Evolutionary conservation across 176 grass and related monocot genomes (phyloP).

Genomic region (Avena insularis): DNA sequence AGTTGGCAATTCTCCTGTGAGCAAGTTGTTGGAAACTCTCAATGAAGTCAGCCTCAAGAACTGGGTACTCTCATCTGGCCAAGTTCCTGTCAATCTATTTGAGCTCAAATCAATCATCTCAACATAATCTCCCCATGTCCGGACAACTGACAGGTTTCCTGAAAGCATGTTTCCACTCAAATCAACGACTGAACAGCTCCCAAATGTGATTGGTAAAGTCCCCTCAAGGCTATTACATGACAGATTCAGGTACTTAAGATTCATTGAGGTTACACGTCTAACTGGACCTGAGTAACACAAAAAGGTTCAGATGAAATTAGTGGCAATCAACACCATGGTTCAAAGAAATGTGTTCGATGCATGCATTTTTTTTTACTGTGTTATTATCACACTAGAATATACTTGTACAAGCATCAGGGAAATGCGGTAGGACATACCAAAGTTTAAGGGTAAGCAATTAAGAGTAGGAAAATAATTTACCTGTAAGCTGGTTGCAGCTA

Average conservation of each 20-base stretch:
- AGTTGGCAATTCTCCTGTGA: constrained; percentile 66
- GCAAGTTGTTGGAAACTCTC: constrained; percentile 76
- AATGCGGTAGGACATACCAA: background rate
- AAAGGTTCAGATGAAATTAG: constrained; percentile 5
- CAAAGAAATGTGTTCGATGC: background rate
- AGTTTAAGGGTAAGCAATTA: background rate
- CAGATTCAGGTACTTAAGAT: constrained; percentile 81
- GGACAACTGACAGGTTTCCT: constrained; percentile 76
- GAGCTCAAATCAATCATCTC: constrained; percentile 77
- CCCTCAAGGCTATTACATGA: constrained; percentile 79
- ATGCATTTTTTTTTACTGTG: background rate
- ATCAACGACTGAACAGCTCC: constrained; percentile 84
- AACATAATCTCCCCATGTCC: constrained; percentile 88
- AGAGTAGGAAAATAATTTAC: constrained; percentile 46
- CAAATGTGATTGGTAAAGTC: constrained; percentile 81
- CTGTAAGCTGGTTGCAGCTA: constrained; percentile 89
- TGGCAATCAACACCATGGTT: constrained; percentile 23
- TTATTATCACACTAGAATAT: constrained; percentile 8
- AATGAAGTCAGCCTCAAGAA: constrained; percentile 82
- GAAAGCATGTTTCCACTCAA: constrained; percentile 79
- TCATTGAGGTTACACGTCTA: constrained; percentile 70
- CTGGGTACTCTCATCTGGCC: constrained; percentile 85
- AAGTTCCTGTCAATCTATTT: constrained; percentile 78
- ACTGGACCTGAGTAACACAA: constrained; percentile 69
- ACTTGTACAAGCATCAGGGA: constrained; percentile 32